These are phyloP conservation scores for Hypoxylon sp. DNA, from an alignment of 2,329 filamentous ascomycete genomes.

Conservation along the genomic window DNA sequence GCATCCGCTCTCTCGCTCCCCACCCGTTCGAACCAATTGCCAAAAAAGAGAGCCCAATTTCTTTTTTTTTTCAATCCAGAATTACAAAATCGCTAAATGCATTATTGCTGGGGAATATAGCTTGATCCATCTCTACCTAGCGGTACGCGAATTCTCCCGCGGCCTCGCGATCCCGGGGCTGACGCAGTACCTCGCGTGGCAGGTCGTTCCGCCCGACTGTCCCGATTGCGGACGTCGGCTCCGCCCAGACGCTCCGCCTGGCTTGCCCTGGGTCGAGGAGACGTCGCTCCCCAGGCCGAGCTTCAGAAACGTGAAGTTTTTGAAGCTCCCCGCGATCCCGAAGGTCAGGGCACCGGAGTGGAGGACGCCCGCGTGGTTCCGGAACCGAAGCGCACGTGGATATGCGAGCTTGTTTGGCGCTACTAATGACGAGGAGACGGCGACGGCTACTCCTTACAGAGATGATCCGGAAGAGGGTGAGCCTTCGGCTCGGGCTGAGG, in stretches of 20 bases:
- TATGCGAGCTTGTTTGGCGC: constrained; percentile 22
- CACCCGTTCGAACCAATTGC: neutral
- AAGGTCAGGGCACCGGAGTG: constrained; percentile 31
- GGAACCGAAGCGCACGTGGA: constrained; percentile 13
- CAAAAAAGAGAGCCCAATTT: neutral
- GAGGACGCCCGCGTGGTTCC: constrained; percentile 41
- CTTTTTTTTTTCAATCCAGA: constrained; percentile 7
- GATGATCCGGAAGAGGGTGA: constrained; percentile 37
- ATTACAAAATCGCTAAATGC: neutral
- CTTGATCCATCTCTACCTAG: constrained; percentile 57
- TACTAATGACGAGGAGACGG: constrained; percentile 35
- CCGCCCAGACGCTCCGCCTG: constrained; percentile 52
- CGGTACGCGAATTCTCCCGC: constrained; percentile 57
- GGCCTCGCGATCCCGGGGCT: constrained; percentile 59
- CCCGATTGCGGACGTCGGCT: constrained; percentile 59
- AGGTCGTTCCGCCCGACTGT: constrained; percentile 58
- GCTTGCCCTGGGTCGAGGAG: constrained; percentile 46
- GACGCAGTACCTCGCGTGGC: constrained; percentile 59
- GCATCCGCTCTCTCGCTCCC: neutral
- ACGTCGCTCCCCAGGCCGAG: constrained; percentile 32
- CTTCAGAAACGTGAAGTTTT: constrained; percentile 22
- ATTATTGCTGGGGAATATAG: constrained; percentile 47
- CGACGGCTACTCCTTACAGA: constrained; percentile 30
- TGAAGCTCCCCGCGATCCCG: constrained; percentile 55
- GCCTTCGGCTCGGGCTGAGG: constrained; percentile 24